phyloP scores from a whole-genome alignment of 441 rosid species.

The Jatropha podagrica region DNA sequence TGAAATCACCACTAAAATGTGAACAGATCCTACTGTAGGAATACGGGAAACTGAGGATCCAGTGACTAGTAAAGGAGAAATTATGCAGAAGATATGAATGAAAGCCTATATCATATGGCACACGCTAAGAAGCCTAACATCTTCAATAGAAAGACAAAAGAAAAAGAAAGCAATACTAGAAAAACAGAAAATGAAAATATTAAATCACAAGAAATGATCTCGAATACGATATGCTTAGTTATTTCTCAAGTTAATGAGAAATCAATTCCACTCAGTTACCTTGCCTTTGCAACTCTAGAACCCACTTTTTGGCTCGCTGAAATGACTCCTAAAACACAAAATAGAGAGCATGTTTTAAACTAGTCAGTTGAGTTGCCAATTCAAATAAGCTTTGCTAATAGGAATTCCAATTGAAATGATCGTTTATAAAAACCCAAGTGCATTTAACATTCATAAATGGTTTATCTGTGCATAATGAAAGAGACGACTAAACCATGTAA shows the following conservation, averaged over 20 bases:
- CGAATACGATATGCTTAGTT: not conserved
- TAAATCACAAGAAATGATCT: not conserved
- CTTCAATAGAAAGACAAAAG: not conserved
- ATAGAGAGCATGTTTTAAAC: not conserved
- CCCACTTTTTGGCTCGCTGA: slow-evolving; percentile 69
- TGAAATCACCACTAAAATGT: not conserved
- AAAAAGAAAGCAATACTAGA: not conserved
- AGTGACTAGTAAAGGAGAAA: not conserved
- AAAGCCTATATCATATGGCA: not conserved
- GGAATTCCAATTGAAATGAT: not conserved
- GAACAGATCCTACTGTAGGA: not conserved
- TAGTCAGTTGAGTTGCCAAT: not conserved
- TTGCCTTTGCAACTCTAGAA: slow-evolving; percentile 73
- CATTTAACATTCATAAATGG: not conserved
- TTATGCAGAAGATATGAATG: not conserved
- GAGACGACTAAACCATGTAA: not conserved
- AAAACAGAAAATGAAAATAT: not conserved
- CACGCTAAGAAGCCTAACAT: not conserved
- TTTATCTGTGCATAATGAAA: not conserved
- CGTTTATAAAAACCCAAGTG: not conserved
- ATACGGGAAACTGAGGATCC: not conserved
- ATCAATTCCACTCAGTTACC: slow-evolving; percentile 32
- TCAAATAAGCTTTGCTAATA: not conserved
- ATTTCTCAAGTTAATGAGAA: not conserved
- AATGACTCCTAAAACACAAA: slow-evolving; percentile 55